Conservation (phyloP, 129 eudicot species). For the Helianthus annuus region DNA sequence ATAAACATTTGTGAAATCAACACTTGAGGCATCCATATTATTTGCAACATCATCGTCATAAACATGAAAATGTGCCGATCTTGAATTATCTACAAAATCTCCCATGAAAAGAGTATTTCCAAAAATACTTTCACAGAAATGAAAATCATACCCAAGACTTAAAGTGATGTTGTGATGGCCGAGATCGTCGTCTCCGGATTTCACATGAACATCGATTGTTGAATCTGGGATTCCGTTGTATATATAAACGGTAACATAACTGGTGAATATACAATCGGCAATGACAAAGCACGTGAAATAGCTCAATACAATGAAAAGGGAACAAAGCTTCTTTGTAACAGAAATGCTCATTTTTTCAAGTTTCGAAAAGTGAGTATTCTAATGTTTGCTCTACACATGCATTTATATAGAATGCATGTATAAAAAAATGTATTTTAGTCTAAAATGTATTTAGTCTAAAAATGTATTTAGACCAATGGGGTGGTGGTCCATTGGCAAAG, state of each 20-base stretch:
- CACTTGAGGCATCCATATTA: background rate
- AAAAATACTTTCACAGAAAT: background rate
- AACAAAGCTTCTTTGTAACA: background rate
- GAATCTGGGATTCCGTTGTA: slow-evolving; percentile 14
- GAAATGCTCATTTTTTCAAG: background rate
- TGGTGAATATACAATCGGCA: background rate
- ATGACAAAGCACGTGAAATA: background rate
- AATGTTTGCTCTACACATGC: background rate
- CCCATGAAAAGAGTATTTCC: slow-evolving; percentile 5
- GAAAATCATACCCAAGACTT: background rate
- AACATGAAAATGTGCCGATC: background rate
- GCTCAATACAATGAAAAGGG: background rate
- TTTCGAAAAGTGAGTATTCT: background rate
- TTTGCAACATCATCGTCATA: background rate
- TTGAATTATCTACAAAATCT: background rate
- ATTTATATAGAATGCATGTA: background rate
- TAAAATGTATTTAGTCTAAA: too few species aligned
- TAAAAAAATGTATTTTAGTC: too few species aligned
- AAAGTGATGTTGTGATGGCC: slow-evolving; percentile 6
- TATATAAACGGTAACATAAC: slow-evolving; percentile 5
- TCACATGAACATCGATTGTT: background rate
- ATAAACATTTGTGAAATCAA: background rate
- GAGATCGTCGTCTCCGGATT: slow-evolving; percentile 3
- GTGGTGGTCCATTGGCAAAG: too few species aligned
- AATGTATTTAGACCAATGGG: too few species aligned